These are phyloP conservation scores for Candida glaebosa DNA, from an alignment of 805 yeast species.

Conservation along the genomic window DNA sequence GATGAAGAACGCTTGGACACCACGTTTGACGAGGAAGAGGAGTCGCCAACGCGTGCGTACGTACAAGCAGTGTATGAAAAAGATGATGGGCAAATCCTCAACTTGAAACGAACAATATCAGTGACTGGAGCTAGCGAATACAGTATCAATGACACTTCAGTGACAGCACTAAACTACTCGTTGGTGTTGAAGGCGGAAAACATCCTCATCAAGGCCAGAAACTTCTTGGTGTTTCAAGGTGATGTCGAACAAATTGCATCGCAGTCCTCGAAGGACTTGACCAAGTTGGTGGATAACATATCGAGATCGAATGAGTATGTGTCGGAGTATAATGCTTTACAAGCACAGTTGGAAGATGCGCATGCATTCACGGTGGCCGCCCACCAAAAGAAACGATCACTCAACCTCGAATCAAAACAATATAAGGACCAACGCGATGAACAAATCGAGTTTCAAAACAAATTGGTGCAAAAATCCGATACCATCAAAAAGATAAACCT, in stretches of 20 bases:
- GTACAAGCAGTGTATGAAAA: conserved; percentile 77
- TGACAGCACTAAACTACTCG: conserved; percentile 63
- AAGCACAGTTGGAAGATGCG: conserved; percentile 63
- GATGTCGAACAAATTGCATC: conserved; percentile 93
- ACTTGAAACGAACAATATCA: conserved; percentile 61
- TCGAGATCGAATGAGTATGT: conserved; percentile 75
- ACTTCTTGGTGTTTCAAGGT: conserved; percentile 93
- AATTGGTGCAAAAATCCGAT: conserved; percentile 45
- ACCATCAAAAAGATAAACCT: conserved; percentile 50
- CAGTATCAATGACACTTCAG: conserved; percentile 56
- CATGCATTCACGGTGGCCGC: conserved; percentile 61
- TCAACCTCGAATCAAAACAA: conserved; percentile 71
- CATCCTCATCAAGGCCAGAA: conserved; percentile 82
- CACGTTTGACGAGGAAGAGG: conserved; percentile 19
- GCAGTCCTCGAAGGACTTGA: conserved; percentile 73
- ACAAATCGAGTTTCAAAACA: conserved; percentile 61
- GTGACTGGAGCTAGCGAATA: conserved; percentile 64
- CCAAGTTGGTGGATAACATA: conserved; percentile 72
- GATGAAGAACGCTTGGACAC: conserved; percentile 9
- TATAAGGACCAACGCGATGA: conserved; percentile 74
- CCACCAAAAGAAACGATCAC: conserved; percentile 64
- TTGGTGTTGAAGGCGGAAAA: conserved; percentile 69
- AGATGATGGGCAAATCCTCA: conserved; percentile 53
- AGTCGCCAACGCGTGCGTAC: conserved; percentile 54
- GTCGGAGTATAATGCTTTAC: conserved; percentile 61